Conservation (phyloP, 75 land plant genomes). For the Cryptomeria japonica region DNA sequence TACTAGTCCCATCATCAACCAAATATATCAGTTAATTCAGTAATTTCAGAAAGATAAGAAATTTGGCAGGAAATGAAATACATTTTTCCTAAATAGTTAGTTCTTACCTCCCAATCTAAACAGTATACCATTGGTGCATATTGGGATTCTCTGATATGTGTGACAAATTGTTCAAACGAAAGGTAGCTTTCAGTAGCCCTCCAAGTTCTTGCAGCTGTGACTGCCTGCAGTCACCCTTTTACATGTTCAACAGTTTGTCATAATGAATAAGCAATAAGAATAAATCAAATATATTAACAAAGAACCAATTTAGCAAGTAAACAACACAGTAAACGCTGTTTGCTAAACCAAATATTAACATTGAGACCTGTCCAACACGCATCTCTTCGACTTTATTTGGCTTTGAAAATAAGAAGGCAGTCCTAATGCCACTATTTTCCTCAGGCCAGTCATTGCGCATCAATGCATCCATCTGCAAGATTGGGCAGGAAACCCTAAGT, state of each 20-base stretch:
- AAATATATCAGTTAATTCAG: background rate
- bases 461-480: constrained; percentile 47
- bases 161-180: constrained; percentile 25
- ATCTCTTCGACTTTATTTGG: constrained; percentile 43
- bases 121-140: constrained; percentile 38
- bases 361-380: constrained; percentile 31
- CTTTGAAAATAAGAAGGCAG: constrained; percentile 43
- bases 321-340: background rate
- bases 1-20: background rate
- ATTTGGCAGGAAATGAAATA: background rate
- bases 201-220: constrained; percentile 37
- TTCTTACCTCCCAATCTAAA: constrained; percentile 40
- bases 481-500: background rate
- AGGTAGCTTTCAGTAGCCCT: constrained; percentile 37
- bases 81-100: background rate
- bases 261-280: background rate
- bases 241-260: constrained; percentile 7
- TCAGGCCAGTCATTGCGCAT: constrained; percentile 61
- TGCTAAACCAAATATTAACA: background rate
- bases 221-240: constrained; percentile 17
- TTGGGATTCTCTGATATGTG: constrained; percentile 22
- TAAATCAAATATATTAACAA: background rate
- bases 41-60: background rate
- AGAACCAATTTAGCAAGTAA: background rate
- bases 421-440: constrained; percentile 45